Conservation (phyloP, 2,329 filamentous ascomycete genomes). For the Alternaria arbusti region DNA sequence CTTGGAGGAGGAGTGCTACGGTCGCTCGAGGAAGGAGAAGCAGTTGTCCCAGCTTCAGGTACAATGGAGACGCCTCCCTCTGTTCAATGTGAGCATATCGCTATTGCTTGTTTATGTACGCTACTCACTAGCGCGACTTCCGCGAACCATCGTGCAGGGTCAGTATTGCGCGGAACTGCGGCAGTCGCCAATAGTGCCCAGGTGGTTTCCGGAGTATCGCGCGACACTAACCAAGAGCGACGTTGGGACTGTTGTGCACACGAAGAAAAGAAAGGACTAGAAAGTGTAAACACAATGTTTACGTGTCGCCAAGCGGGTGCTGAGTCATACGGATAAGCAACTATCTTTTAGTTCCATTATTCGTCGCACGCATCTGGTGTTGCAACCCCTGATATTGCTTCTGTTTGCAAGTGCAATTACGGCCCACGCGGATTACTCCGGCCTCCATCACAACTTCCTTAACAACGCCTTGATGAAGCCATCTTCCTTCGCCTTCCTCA, state of each 20-base stretch:
- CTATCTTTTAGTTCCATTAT: background rate
- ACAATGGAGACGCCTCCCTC: background rate
- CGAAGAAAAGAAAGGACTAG: background rate
- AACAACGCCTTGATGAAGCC: slow-evolving; percentile 30
- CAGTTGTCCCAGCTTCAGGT: background rate
- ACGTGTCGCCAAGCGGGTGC: background rate
- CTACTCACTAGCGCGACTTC: background rate
- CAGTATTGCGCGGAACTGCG: background rate
- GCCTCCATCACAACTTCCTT: slow-evolving; percentile 9
- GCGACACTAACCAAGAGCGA: background rate
- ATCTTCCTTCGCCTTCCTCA: slow-evolving; percentile 23
- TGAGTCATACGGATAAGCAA: background rate
- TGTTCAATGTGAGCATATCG: background rate
- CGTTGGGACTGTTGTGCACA: background rate
- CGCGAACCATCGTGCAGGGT: background rate
- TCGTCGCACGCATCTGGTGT: background rate
- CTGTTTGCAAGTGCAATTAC: background rate
- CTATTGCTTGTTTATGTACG: background rate
- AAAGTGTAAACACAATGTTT: background rate
- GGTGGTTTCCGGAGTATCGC: background rate
- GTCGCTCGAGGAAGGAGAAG: background rate
- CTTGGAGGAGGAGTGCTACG: background rate
- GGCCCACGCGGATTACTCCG: background rate
- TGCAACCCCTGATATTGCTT: background rate
- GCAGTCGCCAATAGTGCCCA: background rate